Percentiles rank a stretch among this genome's conserved stretches.
phyloP scores from a whole-genome alignment of 352 stramenopile species.

The Globisporangium carolinianum region DNA sequence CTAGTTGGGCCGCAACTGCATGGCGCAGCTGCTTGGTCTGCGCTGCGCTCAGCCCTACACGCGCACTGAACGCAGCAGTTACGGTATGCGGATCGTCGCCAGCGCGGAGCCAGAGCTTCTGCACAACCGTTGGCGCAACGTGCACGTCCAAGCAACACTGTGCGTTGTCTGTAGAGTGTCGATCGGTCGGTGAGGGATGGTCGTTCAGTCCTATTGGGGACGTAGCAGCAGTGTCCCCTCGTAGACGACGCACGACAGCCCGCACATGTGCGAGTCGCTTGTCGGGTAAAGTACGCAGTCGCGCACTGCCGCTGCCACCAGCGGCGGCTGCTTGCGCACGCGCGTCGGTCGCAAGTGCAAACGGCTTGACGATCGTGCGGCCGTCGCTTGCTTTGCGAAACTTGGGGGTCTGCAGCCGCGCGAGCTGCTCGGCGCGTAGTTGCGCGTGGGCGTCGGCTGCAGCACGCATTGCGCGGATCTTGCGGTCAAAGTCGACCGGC shows the following conservation, averaged over 20 bases:
- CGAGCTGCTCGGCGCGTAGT: constrained; percentile 22
- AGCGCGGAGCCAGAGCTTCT: constrained; percentile 25
- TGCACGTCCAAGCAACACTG: constrained; percentile 26
- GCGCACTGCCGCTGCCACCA: too few species aligned
- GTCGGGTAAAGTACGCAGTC: too few species aligned
- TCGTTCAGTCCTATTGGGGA: too few species aligned
- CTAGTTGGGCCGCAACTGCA: constrained; percentile 29
- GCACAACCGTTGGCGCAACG: constrained; percentile 32
- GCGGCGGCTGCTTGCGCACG: constrained; percentile 5
- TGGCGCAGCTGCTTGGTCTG: constrained; percentile 24
- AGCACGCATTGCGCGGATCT: constrained; percentile 38
- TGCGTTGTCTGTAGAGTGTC: neutral
- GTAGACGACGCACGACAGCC: neutral
- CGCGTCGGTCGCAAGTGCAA: constrained; percentile 33
- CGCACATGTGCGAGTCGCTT: neutral
- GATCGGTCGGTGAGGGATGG: too few species aligned
- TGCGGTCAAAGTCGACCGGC: constrained; percentile 43
- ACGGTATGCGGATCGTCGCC: constrained; percentile 23
- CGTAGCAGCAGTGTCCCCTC: too few species aligned
- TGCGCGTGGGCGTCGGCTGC: constrained; percentile 24
- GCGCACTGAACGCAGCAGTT: constrained; percentile 21
- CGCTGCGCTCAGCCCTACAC: constrained; percentile 17
- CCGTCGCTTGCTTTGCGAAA: constrained; percentile 31
- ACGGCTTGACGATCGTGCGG: constrained; percentile 39
- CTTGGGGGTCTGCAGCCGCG: constrained; percentile 19